Evolutionary conservation across 2,329 filamentous ascomycete species (phyloP).

Genomic region (Aspergillus unguis): DNA sequence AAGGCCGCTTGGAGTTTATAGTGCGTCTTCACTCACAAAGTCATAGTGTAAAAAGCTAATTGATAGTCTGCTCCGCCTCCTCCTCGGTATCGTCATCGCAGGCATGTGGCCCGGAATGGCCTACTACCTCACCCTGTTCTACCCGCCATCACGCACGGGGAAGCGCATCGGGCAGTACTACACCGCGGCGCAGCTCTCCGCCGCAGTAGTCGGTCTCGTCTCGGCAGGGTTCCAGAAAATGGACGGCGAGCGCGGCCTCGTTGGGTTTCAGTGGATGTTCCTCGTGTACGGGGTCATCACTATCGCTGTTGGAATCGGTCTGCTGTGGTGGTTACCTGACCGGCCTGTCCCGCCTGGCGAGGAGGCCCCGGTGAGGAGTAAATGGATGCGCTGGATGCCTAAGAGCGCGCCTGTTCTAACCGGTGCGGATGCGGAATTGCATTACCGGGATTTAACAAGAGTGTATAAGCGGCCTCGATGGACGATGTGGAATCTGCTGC

Average conservation of each 20-base stretch:
- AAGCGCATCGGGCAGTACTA: conserved; percentile 89
- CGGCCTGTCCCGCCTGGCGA: conserved; percentile 67
- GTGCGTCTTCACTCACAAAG: conserved; percentile 40
- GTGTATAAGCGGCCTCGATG: conserved; percentile 75
- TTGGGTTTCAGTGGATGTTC: conserved; percentile 72
- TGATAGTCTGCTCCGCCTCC: conserved; percentile 65
- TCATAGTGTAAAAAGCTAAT: background rate
- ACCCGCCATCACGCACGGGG: conserved; percentile 78
- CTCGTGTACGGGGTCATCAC: conserved; percentile 77
- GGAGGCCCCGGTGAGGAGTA: conserved; percentile 10
- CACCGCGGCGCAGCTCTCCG: conserved; percentile 82
- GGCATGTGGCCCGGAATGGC: conserved; percentile 97
- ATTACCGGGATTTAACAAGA: conserved; percentile 76
- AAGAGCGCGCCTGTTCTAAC: conserved; percentile 65
- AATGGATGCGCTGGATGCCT: conserved; percentile 62
- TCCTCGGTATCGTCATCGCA: conserved; percentile 82
- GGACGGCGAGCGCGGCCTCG: conserved; percentile 72
- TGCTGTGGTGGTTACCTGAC: conserved; percentile 91
- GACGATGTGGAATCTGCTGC: conserved; percentile 66
- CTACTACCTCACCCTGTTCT: conserved; percentile 88
- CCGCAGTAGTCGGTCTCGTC: conserved; percentile 82
- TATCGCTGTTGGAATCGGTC: conserved; percentile 64
- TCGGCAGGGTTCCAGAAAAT: conserved; percentile 90
- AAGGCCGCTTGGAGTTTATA: conserved; percentile 81
- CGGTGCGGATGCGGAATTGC: conserved; percentile 73